A percentile compares a stretch with the other conserved stretches of the same genome.
Evolutionary conservation across 352 stramenopile species (phyloP).

Genomic region (Pythium aquatile): DNA sequence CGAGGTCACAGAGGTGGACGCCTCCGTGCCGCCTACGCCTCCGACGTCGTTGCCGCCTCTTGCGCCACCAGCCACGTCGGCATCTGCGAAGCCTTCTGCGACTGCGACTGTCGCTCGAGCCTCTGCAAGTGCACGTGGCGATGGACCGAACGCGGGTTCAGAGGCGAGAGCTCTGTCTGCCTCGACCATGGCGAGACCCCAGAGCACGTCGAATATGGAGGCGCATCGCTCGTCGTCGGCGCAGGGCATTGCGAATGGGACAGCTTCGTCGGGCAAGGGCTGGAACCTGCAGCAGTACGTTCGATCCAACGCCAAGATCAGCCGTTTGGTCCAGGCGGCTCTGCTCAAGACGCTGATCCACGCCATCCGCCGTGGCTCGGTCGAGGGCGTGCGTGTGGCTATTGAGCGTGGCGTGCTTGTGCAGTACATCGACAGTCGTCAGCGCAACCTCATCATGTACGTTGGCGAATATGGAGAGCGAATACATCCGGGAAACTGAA

Average conservation of each 20-base stretch:
- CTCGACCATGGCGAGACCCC: slow-evolving; percentile 17
- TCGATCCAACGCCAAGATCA: slow-evolving; percentile 59
- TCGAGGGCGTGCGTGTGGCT: slow-evolving; percentile 79
- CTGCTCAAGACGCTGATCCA: slow-evolving; percentile 85
- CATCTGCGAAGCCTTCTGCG: not conserved
- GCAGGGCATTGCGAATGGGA: slow-evolving; percentile 3
- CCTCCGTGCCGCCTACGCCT: slow-evolving; percentile 15
- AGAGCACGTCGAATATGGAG: slow-evolving; percentile 2
- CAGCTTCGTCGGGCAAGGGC: slow-evolving; percentile 1
- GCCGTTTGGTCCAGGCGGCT: slow-evolving; percentile 73
- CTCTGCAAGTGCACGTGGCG: slow-evolving; percentile 18
- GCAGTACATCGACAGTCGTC: slow-evolving; percentile 71
- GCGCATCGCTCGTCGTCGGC: slow-evolving; percentile 2
- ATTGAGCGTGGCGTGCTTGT: slow-evolving; percentile 81
- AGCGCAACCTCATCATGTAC: slow-evolving; percentile 84
- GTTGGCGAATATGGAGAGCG: not conserved
- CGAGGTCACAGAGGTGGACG: not conserved
- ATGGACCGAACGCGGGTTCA: slow-evolving; percentile 5
- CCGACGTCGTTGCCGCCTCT: slow-evolving; percentile 22
- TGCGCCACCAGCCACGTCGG: not conserved
- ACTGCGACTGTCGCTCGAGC: not conserved
- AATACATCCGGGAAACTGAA: not conserved
- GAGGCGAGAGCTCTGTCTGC: slow-evolving; percentile 7
- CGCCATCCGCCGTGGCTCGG: slow-evolving; percentile 69
- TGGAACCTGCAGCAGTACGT: slow-evolving; percentile 33